Percentiles rank a stretch among this genome's conserved stretches.
These are phyloP conservation scores for Cutaneotrichosporon arboriforme DNA, from an alignment of 1,284 basidiomycete species.

Conservation along the genomic window DNA sequence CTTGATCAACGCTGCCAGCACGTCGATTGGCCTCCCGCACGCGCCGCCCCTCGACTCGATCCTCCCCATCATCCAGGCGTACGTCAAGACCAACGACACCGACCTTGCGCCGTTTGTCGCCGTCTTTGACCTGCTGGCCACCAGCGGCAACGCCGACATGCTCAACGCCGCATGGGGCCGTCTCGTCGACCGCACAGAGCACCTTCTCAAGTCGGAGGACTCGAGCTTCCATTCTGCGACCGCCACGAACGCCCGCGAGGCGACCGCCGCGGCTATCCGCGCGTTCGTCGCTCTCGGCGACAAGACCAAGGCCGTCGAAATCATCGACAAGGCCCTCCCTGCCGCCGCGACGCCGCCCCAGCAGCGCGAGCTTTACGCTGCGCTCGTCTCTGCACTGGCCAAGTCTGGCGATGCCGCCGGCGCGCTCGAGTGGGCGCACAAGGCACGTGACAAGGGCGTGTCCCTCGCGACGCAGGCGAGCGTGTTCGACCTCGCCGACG, in stretches of 20 bases:
- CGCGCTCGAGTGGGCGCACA: slow-evolving; percentile 55
- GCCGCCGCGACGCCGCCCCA: slow-evolving; percentile 3
- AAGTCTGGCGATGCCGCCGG: slow-evolving; percentile 58
- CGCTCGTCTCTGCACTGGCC: slow-evolving; percentile 65
- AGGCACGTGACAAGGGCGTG: neutral
- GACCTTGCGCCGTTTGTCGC: neutral
- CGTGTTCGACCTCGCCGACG: slow-evolving; percentile 34
- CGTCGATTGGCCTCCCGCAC: slow-evolving; percentile 4
- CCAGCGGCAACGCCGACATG: slow-evolving; percentile 6
- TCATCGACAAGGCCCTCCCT: slow-evolving; percentile 35
- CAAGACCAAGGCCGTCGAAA: slow-evolving; percentile 61
- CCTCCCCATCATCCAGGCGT: neutral
- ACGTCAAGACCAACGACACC: neutral
- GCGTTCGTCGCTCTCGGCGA: slow-evolving; percentile 64
- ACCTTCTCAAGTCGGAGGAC: neutral
- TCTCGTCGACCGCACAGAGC: neutral
- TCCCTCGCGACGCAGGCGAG: too few species aligned
- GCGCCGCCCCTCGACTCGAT: neutral
- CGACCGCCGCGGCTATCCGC: neutral
- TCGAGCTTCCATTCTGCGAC: too few species aligned
- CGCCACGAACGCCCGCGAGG: neutral
- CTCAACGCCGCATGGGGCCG: neutral
- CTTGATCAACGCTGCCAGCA: slow-evolving; percentile 5
- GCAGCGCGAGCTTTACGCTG: slow-evolving; percentile 32
- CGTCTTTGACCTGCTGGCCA: slow-evolving; percentile 4